phyloP scores from a whole-genome alignment of 441 rosid genomes.

The Melastoma candidum region DNA sequence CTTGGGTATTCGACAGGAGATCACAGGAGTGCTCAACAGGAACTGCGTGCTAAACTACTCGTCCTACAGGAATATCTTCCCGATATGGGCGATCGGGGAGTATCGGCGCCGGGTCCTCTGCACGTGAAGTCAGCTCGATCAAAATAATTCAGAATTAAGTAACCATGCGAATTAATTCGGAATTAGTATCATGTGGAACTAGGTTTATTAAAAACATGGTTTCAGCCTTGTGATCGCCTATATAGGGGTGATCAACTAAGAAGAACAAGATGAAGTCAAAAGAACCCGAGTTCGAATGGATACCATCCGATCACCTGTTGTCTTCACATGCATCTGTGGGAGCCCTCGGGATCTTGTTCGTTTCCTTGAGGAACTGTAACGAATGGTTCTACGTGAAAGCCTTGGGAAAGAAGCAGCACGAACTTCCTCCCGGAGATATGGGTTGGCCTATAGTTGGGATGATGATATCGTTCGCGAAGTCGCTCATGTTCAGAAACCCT shows the following conservation, averaged over 20 bases:
- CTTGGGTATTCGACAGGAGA: conserved; percentile 14
- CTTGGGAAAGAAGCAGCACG: conserved; percentile 3
- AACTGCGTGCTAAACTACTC: conserved; percentile 28
- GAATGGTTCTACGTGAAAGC: conserved; percentile 8
- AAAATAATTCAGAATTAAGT: no score
- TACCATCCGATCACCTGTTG: background rate
- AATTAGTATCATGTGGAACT: no score
- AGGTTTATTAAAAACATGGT: no score
- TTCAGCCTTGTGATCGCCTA: no score
- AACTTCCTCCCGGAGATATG: conserved; percentile 13
- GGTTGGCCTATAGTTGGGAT: conserved; percentile 12
- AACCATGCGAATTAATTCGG: no score
- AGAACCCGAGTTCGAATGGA: background rate
- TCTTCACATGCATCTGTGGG: conserved; percentile 1
- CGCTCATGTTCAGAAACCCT: background rate
- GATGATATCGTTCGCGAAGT: conserved; percentile 8
- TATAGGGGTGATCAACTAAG: no score
- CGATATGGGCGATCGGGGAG: conserved; percentile 26
- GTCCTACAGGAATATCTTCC: conserved; percentile 21
- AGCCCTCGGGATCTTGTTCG: conserved; percentile 3
- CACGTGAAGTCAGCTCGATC: background rate
- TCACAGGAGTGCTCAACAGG: conserved; percentile 22
- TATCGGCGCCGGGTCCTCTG: conserved; percentile 13
- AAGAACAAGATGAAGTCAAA: no score
- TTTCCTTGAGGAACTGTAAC: conserved; percentile 7